Evolutionary conservation across 768 basidiomycete species (phyloP).

Genomic region (Trametes gibbosa): DNA sequence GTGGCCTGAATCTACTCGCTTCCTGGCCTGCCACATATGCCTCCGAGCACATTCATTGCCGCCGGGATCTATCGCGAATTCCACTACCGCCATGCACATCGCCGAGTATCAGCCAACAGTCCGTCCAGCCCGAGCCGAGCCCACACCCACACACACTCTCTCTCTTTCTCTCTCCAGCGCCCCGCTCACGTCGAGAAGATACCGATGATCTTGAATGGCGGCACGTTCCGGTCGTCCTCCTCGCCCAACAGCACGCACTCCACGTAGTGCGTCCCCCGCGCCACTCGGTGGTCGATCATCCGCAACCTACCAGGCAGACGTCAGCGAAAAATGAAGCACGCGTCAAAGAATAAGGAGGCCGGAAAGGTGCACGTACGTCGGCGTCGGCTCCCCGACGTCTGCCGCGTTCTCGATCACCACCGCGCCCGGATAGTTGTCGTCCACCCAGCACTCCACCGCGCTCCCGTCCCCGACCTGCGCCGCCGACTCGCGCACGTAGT

Average conservation of each 20-base stretch:
- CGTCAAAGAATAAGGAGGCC: conserved; percentile 1
- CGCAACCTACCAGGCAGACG: conserved; percentile 51
- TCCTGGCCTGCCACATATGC: background rate
- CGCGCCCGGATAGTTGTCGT: conserved; percentile 86
- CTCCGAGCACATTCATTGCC: background rate
- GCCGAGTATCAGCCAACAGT: background rate
- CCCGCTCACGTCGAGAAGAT: conserved; percentile 68
- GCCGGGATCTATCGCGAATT: background rate
- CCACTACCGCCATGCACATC: background rate
- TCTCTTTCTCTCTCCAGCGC: background rate
- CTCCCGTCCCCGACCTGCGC: conserved; percentile 55
- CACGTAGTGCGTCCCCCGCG: conserved; percentile 88
- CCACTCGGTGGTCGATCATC: conserved; percentile 84
- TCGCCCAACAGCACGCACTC: conserved; percentile 89
- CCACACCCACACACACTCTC: background rate
- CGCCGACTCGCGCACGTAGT: conserved; percentile 78
- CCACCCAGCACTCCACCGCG: conserved; percentile 92
- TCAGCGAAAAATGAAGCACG: too few species aligned
- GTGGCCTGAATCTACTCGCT: too few species aligned
- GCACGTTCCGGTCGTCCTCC: conserved; percentile 69
- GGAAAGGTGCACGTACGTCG: conserved; percentile 65
- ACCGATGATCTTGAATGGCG: conserved; percentile 88
- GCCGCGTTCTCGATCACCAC: conserved; percentile 76
- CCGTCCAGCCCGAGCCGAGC: background rate
- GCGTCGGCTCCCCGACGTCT: conserved; percentile 55